phyloP scores from a whole-genome alignment of 805 yeast genomes.

The Saccharomycopsis sp. region DNA sequence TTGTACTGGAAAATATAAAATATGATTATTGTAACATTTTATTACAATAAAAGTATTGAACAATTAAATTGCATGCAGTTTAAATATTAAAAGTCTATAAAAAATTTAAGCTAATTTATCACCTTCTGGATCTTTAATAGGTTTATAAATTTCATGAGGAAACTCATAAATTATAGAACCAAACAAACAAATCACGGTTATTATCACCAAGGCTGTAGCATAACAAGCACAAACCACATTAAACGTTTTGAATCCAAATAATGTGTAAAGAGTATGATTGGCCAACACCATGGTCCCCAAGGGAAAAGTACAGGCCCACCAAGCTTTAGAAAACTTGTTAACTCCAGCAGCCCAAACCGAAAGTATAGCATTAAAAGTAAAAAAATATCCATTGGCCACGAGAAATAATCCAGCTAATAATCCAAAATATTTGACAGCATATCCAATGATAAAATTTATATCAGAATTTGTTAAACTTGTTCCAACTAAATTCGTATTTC shows the following conservation, averaged over 20 bases:
- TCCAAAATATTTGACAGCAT: conserved; percentile 23
- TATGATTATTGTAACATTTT: too few species aligned
- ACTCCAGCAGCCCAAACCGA: conserved; percentile 27
- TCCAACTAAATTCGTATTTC: conserved; percentile 20
- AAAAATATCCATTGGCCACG: conserved; percentile 47
- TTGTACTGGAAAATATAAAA: too few species aligned
- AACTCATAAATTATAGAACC: conserved; percentile 25
- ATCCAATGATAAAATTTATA: conserved; percentile 22
- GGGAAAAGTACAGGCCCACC: conserved; percentile 90
- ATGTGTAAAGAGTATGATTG: conserved; percentile 37
- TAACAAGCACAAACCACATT: conserved; percentile 54
- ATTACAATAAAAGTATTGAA: too few species aligned
- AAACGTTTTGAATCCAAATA: conserved; percentile 46
- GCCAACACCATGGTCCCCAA: conserved; percentile 72
- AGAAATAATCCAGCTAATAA: conserved; percentile 34
- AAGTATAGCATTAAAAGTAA: conserved; percentile 35
- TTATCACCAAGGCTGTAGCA: conserved; percentile 38
- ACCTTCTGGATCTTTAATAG: too few species aligned
- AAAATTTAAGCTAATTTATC: background rate
- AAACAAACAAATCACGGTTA: conserved; percentile 34
- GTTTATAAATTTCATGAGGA: conserved; percentile 20
- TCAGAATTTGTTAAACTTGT: too few species aligned
- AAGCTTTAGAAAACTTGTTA: conserved; percentile 36
- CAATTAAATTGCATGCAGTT: too few species aligned
- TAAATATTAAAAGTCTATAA: background rate